Conservation (phyloP, 1,284 basidiomycete genomes). For the Exobasidium cylindrosporum region DNA sequence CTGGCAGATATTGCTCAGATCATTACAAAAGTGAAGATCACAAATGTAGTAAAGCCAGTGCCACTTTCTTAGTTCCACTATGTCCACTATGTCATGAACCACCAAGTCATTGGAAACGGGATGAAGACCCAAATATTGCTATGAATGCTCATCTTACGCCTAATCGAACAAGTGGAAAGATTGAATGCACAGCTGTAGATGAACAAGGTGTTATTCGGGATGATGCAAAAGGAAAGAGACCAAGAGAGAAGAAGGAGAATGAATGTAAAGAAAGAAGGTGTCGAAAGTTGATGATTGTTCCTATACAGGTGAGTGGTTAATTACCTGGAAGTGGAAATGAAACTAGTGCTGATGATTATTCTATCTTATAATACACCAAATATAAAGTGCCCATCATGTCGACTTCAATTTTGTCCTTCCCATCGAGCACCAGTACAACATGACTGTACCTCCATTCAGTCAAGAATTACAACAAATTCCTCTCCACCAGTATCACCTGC, state of each 20-base stretch:
- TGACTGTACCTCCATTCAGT: conserved; percentile 17
- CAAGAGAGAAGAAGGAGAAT: conserved; percentile 31
- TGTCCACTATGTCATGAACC: conserved; percentile 46
- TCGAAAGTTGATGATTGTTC: conserved; percentile 46
- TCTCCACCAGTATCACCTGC: too few relatives aligned
- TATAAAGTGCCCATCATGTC: conserved; percentile 31
- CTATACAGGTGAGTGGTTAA: conserved; percentile 27
- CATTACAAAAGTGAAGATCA: conserved; percentile 35
- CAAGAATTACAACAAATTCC: background rate
- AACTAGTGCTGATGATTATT: background rate
- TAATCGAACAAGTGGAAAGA: conserved; percentile 11
- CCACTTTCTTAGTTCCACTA: conserved; percentile 38
- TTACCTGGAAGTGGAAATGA: too few relatives aligned
- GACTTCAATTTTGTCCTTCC: conserved; percentile 37
- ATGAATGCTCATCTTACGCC: conserved; percentile 40
- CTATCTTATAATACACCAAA: too few relatives aligned
- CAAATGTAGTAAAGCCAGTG: conserved; percentile 22
- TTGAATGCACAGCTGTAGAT: conserved; percentile 32
- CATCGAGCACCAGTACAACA: conserved; percentile 43
- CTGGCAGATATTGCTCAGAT: conserved; percentile 29
- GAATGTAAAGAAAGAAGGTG: conserved; percentile 39
- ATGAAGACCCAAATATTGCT: conserved; percentile 45
- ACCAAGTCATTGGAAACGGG: conserved; percentile 37
- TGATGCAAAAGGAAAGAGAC: conserved; percentile 12
- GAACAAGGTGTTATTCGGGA: conserved; percentile 23